Conservation (phyloP, 2,329 filamentous ascomycete species). For the Xylariaceae sp. region DNA sequence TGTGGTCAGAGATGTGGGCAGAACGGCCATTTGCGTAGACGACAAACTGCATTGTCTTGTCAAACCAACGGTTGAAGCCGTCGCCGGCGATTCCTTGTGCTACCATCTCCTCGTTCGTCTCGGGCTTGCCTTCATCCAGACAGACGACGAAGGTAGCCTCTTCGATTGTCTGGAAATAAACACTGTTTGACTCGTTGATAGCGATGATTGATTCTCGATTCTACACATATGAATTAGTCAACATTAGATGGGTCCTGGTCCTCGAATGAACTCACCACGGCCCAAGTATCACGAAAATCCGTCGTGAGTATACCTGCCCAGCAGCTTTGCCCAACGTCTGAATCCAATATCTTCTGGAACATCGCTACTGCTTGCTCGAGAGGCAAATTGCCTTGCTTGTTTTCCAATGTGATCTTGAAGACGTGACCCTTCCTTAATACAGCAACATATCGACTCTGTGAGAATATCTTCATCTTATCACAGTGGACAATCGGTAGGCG, state of each 20-base stretch:
- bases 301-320: conserved; percentile 1
- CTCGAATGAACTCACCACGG: no score
- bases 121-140: conserved; percentile 7
- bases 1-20: conserved; percentile 10
- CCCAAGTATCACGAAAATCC: conserved; percentile 1
- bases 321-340: not conserved
- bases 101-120: conserved; percentile 4
- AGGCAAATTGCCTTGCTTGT: not conserved
- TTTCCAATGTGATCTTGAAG: not conserved
- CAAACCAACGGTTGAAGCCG: conserved; percentile 13
- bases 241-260: no score
- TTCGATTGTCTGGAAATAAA: conserved; percentile 12
- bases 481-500: not conserved
- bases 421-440: not conserved
- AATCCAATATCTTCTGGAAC: conserved; percentile 6
- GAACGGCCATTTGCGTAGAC: conserved; percentile 13
- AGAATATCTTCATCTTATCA: not conserved
- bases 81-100: conserved; percentile 6
- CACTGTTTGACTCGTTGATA: conserved; percentile 1
- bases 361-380: conserved; percentile 2
- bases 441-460: not conserved
- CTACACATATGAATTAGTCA: no score
- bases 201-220: conserved; percentile 5
- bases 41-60: conserved; percentile 12
- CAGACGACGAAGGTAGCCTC: conserved; percentile 10